Conservation (phyloP, 768 basidiomycete species). For the Naganishia kalamii region DNA sequence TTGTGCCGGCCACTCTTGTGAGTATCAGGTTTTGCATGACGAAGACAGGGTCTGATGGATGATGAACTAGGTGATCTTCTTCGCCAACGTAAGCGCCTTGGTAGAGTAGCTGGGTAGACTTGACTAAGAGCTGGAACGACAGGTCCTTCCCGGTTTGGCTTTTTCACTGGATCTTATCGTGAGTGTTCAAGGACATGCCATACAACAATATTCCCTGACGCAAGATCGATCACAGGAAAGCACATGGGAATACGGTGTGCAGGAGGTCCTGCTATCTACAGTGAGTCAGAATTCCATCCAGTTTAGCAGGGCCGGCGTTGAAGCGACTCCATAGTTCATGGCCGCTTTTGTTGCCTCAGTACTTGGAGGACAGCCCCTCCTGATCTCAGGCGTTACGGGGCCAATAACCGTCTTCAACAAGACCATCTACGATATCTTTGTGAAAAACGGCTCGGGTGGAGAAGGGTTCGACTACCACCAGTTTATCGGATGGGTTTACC, state of each 20-base stretch:
- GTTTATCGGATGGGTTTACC: constrained; percentile 86
- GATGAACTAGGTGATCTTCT: constrained; percentile 32
- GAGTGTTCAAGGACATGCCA: constrained; percentile 45
- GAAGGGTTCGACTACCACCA: constrained; percentile 66
- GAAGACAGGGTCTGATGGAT: neutral
- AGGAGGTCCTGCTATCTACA: constrained; percentile 62
- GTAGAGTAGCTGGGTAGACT: neutral
- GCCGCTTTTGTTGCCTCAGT: constrained; percentile 80
- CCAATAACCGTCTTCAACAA: constrained; percentile 91
- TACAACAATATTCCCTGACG: constrained; percentile 65
- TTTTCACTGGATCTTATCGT: constrained; percentile 81
- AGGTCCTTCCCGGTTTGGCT: constrained; percentile 82
- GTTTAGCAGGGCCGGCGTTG: neutral
- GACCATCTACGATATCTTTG: constrained; percentile 72
- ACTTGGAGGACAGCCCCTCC: constrained; percentile 82
- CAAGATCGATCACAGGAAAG: constrained; percentile 53
- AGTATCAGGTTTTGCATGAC: constrained; percentile 56
- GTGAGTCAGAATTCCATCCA: constrained; percentile 18
- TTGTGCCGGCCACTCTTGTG: constrained; percentile 74
- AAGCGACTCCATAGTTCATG: constrained; percentile 64
- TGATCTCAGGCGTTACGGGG: constrained; percentile 88
- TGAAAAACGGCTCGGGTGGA: constrained; percentile 26
- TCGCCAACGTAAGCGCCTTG: constrained; percentile 27
- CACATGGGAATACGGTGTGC: constrained; percentile 78
- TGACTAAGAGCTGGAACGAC: constrained; percentile 32